Conservation (phyloP, 2,329 filamentous ascomycete genomes). For the Neonectria ditissima region DNA sequence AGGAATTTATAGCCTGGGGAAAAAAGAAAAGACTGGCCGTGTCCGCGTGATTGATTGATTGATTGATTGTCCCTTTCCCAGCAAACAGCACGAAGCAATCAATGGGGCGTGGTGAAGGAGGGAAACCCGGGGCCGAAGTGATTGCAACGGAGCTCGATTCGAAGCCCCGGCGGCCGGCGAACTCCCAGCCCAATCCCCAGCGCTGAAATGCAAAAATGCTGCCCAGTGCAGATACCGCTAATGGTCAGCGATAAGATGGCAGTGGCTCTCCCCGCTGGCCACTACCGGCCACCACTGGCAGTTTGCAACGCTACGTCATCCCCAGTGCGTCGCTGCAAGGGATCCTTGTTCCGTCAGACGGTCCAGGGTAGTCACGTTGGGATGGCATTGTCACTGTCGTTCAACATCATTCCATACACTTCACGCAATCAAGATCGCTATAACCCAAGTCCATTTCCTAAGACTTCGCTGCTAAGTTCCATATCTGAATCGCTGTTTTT, state of each 20-base stretch:
- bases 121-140: neutral
- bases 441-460: neutral
- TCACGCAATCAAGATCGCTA: neutral
- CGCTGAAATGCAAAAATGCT: slow-evolving; percentile 18
- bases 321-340: slow-evolving; percentile 9
- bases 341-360: neutral
- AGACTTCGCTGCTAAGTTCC: neutral
- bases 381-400: neutral
- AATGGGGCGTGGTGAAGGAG: neutral
- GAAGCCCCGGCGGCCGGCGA: slow-evolving; percentile 1
- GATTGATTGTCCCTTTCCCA: neutral
- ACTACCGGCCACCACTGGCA: slow-evolving; percentile 7
- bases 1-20: neutral
- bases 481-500: neutral
- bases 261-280: slow-evolving; percentile 1
- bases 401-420: neutral
- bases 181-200: slow-evolving; percentile 14
- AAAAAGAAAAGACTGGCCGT: neutral
- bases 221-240: slow-evolving; percentile 16
- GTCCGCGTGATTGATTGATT: slow-evolving; percentile 1
- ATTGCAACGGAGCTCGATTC: neutral
- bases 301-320: slow-evolving; percentile 23
- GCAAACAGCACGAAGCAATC: neutral
- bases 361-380: slow-evolving; percentile 8
- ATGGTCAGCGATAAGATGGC: slow-evolving; percentile 19